Conservation (phyloP, 257 asterid genomes). For the Datura wrightii region DNA sequence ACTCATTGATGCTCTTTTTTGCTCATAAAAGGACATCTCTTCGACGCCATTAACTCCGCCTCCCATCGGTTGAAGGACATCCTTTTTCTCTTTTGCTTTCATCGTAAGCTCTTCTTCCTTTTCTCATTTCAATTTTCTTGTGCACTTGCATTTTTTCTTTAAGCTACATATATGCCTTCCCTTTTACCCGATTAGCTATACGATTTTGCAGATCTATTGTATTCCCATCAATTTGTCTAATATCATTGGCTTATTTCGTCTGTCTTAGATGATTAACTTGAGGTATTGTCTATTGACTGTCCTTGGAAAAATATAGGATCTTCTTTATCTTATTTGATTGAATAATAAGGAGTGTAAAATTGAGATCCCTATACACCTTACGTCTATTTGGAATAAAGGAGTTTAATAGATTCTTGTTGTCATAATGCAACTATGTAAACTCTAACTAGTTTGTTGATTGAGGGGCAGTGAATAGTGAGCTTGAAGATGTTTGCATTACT, state of each 20-base stretch:
- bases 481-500: not conserved
- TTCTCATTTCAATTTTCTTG: not conserved
- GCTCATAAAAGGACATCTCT: not conserved
- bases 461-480: not conserved
- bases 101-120: not conserved
- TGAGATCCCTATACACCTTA: not conserved
- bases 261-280: not conserved
- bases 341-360: not conserved
- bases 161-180: not conserved
- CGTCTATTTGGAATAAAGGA: not conserved
- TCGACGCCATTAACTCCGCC: not conserved
- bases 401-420: not conserved
- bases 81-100: not conserved
- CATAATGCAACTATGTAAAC: not conserved
- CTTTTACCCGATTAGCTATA: not conserved
- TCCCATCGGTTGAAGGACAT: not conserved
- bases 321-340: not conserved
- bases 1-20: not conserved
- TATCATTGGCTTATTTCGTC: not conserved
- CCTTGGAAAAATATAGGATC: not conserved
- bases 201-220: not conserved
- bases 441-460: not conserved
- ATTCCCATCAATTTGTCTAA: not conserved
- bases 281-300: not conserved
- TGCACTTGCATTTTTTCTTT: not conserved